A percentile compares a stretch with the other conserved stretches of the same genome.
phyloP scores from a whole-genome alignment of 2,329 filamentous ascomycete species.

The Fusarium hainanense region DNA sequence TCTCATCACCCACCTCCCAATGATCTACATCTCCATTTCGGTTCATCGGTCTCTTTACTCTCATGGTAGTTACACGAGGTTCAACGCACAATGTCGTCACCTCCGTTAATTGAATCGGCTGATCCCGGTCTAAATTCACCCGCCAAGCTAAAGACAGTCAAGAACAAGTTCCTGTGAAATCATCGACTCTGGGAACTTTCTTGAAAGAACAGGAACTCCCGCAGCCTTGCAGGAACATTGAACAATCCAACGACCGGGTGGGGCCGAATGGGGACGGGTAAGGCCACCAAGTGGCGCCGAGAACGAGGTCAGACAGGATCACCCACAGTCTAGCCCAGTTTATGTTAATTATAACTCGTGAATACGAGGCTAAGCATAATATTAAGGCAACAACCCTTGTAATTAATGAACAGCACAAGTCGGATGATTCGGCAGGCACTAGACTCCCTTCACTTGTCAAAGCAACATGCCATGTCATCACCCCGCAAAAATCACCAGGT shows the following conservation, averaged over 20 bases:
- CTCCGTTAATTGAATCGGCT: not conserved
- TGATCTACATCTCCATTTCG: not conserved
- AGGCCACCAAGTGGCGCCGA: not conserved
- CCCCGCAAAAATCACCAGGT: slow-evolving; percentile 15
- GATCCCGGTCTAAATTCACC: not conserved
- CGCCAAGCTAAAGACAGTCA: not conserved
- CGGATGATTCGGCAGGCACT: not conserved
- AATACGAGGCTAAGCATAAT: slow-evolving; percentile 23
- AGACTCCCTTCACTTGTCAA: not conserved
- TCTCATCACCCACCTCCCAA: not conserved
- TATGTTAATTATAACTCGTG: slow-evolving; percentile 11
- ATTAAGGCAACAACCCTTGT: not conserved
- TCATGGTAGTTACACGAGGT: not conserved
- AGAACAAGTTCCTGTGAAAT: not conserved
- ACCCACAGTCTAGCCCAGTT: not conserved
- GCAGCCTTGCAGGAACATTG: not conserved
- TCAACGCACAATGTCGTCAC: not conserved
- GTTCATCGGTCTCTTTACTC: not conserved
- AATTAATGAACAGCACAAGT: slow-evolving; percentile 2
- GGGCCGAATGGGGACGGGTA: not conserved
- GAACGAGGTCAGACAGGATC: slow-evolving; percentile 1
- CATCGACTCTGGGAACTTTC: not conserved
- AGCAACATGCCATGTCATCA: not conserved
- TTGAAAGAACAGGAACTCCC: not conserved
- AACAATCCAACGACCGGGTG: not conserved